Conservation (phyloP, 1,139 yeast genomes). For the Blastobotrys malaysiensis region DNA sequence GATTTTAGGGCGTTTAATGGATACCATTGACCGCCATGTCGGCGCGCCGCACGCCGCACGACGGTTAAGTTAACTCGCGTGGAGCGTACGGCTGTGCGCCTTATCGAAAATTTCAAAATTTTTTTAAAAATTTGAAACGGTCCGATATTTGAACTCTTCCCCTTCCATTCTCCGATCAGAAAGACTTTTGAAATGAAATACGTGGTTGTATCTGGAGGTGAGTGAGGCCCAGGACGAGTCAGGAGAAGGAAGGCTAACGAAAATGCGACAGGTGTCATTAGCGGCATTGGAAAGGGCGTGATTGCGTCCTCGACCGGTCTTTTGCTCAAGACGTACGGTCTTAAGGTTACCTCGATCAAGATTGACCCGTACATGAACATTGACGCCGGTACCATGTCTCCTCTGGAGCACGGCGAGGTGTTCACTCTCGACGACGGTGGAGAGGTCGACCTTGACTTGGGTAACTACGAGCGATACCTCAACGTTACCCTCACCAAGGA, state of each 20-base stretch:
- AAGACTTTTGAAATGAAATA: slow-evolving; percentile 60
- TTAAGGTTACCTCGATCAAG: slow-evolving; percentile 93
- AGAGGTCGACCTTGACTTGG: slow-evolving; percentile 95
- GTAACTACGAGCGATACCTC: slow-evolving; percentile 94
- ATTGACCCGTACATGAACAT: slow-evolving; percentile 99
- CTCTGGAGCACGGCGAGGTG: slow-evolving; percentile 98
- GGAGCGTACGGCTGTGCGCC: not conserved
- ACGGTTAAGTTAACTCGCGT: not conserved
- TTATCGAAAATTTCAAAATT: not conserved
- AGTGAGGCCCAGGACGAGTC: slow-evolving; percentile 14
- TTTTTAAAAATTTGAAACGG: slow-evolving; percentile 6
- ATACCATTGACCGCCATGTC: not conserved
- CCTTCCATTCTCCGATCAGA: slow-evolving; percentile 8
- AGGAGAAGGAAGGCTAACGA: slow-evolving; percentile 3
- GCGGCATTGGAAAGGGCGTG: slow-evolving; percentile 99
- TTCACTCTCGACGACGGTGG: slow-evolving; percentile 98
- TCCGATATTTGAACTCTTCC: slow-evolving; percentile 1
- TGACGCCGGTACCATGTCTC: slow-evolving; percentile 99
- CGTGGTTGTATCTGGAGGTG: slow-evolving; percentile 97
- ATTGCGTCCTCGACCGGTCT: slow-evolving; percentile 96
- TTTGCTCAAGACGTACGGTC: slow-evolving; percentile 85
- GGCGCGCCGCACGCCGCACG: not conserved
- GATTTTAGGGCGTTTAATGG: too few relatives aligned
- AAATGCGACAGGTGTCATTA: slow-evolving; percentile 69
- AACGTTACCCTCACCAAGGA: slow-evolving; percentile 88